phyloP scores from a whole-genome alignment of 108 stramenopile species.

The Pseudonitzschia multiseries region DNA sequence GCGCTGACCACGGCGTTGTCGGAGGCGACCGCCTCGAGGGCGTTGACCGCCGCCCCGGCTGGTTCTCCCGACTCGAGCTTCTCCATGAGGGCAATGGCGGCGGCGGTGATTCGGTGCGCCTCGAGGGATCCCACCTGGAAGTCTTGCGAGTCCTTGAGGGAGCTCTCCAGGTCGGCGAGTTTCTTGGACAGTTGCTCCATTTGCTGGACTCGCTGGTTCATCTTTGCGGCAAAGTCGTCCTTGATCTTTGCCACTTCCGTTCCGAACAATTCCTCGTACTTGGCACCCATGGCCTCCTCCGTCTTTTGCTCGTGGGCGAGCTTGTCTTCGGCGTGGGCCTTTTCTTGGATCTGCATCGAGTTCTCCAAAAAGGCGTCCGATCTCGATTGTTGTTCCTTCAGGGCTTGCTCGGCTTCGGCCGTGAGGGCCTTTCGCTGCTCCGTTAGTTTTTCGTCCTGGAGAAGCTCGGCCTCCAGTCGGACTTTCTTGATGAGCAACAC shows the following conservation, averaged over 20 bases:
- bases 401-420: slow-evolving; percentile 43
- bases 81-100: slow-evolving; percentile 70
- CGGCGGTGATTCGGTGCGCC: slow-evolving; percentile 76
- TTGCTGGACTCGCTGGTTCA: slow-evolving; percentile 48
- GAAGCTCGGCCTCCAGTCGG: slow-evolving; percentile 69
- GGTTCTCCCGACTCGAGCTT: slow-evolving; percentile 61
- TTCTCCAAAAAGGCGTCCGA: slow-evolving; percentile 57
- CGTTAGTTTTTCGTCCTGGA: slow-evolving; percentile 49
- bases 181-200: slow-evolving; percentile 56
- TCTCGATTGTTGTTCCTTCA: slow-evolving; percentile 70
- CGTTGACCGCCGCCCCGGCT: slow-evolving; percentile 60
- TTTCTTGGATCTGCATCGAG: slow-evolving; percentile 49
- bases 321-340: slow-evolving; percentile 41
- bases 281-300: slow-evolving; percentile 46
- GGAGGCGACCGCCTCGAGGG: slow-evolving; percentile 58
- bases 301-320: slow-evolving; percentile 46
- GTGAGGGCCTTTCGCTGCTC: slow-evolving; percentile 62
- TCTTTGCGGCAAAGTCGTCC: slow-evolving; percentile 44
- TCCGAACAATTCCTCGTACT: slow-evolving; percentile 50
- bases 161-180: slow-evolving; percentile 53
- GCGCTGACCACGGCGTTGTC: slow-evolving; percentile 44
- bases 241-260: slow-evolving; percentile 43
- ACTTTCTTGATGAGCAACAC: slow-evolving; percentile 64
- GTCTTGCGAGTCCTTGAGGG: slow-evolving; percentile 47
- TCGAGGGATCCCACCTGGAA: slow-evolving; percentile 62